These are phyloP conservation scores for Alternaria sp. DNA, from an alignment of 2,329 filamentous ascomycete species.

Conservation along the genomic window DNA sequence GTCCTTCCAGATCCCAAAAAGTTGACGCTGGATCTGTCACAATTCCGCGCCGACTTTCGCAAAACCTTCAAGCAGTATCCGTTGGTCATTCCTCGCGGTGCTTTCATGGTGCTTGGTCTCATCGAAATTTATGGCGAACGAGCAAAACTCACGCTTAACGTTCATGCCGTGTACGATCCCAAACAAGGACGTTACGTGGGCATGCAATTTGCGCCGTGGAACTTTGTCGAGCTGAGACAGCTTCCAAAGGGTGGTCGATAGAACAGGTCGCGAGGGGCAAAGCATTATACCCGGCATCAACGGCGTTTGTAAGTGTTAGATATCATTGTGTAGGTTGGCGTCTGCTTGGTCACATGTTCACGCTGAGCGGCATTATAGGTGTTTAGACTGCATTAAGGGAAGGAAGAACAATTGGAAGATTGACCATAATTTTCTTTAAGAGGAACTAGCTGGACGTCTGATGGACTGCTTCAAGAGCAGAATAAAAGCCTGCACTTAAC, in stretches of 20 bases:
- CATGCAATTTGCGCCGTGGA: constrained; percentile 39
- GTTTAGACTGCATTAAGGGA: constrained; percentile 2
- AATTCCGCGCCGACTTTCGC: constrained; percentile 38
- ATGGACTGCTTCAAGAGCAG: no score
- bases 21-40: constrained; percentile 38
- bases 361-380: constrained; percentile 9
- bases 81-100: constrained; percentile 55
- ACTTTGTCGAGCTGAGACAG: constrained; percentile 47
- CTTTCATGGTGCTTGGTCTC: constrained; percentile 56
- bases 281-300: constrained; percentile 22
- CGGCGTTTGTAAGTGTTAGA: constrained; percentile 10
- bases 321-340: constrained; percentile 14
- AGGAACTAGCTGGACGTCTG: no score
- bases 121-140: constrained; percentile 57
- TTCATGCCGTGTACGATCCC: constrained; percentile 58
- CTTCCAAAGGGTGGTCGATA: constrained; percentile 47
- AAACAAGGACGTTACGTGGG: constrained; percentile 50
- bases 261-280: not conserved
- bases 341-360: constrained; percentile 6
- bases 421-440: no score
- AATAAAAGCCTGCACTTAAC: no score
- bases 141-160: constrained; percentile 56
- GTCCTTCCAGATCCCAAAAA: constrained; percentile 39
- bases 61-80: constrained; percentile 29
- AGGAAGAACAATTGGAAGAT: not conserved